Percentiles rank a stretch among this genome's conserved stretches.
These are phyloP conservation scores for Chlamydomonas eustigma DNA, from an alignment of 139 green algal species.

Conservation along the genomic window DNA sequence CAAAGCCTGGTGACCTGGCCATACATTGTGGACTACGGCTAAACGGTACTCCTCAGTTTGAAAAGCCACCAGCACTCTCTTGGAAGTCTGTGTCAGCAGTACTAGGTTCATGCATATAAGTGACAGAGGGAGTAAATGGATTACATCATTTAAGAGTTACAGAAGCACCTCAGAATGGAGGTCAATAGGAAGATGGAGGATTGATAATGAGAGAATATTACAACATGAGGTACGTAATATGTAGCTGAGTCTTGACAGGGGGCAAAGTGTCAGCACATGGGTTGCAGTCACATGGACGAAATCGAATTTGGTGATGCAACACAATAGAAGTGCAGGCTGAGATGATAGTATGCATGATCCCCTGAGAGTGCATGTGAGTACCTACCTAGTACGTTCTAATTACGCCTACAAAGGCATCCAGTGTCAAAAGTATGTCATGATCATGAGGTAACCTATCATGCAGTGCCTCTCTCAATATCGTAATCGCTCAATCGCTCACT, in stretches of 20 bases:
- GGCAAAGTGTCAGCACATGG: too few species aligned
- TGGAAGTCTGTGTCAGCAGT: slow-evolving; percentile 10
- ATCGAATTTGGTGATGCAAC: too few species aligned
- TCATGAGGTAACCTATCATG: not conserved
- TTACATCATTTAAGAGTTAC: not conserved
- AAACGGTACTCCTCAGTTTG: not conserved
- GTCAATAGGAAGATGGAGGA: too few species aligned
- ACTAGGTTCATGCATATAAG: too few species aligned
- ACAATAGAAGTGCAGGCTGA: too few species aligned
- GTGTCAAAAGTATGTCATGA: not conserved
- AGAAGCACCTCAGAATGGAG: too few species aligned
- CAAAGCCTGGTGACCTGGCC: not conserved
- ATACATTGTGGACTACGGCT: not conserved
- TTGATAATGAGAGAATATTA: too few species aligned
- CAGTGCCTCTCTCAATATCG: too few species aligned
- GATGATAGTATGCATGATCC: too few species aligned
- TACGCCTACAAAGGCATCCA: not conserved
- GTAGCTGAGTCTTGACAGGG: not conserved
- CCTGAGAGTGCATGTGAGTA: too few species aligned
- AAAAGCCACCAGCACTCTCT: not conserved
- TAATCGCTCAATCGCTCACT: not conserved
- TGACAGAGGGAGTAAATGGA: not conserved
- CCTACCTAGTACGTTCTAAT: not conserved
- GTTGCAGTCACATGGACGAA: too few species aligned
- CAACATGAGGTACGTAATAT: not conserved